Evolutionary conservation across 2,329 filamentous ascomycete genomes (phyloP).

Genomic region (Fusarium sp.): DNA sequence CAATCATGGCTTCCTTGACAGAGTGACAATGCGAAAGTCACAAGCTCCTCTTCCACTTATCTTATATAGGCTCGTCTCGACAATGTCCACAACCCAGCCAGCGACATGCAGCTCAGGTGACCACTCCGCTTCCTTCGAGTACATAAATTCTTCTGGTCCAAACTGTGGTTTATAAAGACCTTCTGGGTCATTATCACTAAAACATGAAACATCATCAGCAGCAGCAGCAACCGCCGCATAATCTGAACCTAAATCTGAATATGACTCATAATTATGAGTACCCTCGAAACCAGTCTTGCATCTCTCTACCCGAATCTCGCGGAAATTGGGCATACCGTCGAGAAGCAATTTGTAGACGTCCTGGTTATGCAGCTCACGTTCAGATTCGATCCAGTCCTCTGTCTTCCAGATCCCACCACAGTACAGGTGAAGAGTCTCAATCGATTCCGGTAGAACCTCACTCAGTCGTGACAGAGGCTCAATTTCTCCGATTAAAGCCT

Average conservation of each 20-base stretch:
- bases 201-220: background rate
- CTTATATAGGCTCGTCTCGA: background rate
- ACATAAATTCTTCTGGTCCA: background rate
- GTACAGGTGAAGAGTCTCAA: conserved; percentile 5
- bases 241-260: background rate
- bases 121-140: background rate
- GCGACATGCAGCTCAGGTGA: background rate
- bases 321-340: background rate
- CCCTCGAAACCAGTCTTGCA: no score
- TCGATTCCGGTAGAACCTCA: background rate
- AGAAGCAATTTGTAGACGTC: background rate
- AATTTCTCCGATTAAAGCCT: background rate
- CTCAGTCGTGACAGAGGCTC: background rate
- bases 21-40: background rate
- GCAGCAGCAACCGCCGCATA: no score
- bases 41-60: background rate
- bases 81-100: background rate
- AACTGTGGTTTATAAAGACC: background rate
- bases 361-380: background rate
- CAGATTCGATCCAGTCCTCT: rapidly evolving
- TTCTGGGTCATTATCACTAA: background rate
- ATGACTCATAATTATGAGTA: no score
- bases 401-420: rapidly evolving
- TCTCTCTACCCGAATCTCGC: conserved; percentile 1
- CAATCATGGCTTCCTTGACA: background rate